Conservation (phyloP, 2,329 filamentous ascomycete genomes). For the Colletotrichum nymphaeae region DNA sequence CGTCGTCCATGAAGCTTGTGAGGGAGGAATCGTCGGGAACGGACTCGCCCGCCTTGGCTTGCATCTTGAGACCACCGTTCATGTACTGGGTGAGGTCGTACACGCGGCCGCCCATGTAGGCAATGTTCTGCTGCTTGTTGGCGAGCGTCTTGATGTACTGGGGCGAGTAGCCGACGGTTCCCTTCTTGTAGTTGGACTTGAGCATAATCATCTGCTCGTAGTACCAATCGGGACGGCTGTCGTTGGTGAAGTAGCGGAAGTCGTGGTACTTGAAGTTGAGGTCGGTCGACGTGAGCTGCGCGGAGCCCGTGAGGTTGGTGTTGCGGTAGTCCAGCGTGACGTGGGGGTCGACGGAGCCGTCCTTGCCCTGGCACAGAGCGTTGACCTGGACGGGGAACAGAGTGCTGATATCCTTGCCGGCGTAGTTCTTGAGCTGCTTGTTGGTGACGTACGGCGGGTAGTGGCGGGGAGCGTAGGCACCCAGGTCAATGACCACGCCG, state of each 20-base stretch:
- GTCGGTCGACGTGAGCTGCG: slow-evolving; percentile 73
- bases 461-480: slow-evolving; percentile 77
- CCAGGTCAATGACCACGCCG: slow-evolving; percentile 88
- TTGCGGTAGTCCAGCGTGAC: slow-evolving; percentile 88
- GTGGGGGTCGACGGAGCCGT: slow-evolving; percentile 71
- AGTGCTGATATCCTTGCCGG: slow-evolving; percentile 85
- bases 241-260: slow-evolving; percentile 86
- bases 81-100: slow-evolving; percentile 93
- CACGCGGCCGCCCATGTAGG: slow-evolving; percentile 80
- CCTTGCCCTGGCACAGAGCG: slow-evolving; percentile 84
- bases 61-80: slow-evolving; percentile 75
- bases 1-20: slow-evolving; percentile 83
- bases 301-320: slow-evolving; percentile 78
- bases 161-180: slow-evolving; percentile 84
- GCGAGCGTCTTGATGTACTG: slow-evolving; percentile 80
- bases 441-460: slow-evolving; percentile 75
- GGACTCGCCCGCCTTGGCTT: slow-evolving; percentile 64
- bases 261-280: slow-evolving; percentile 87
- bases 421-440: slow-evolving; percentile 80
- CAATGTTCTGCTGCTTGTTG: slow-evolving; percentile 72
- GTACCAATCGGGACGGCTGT: slow-evolving; percentile 92
- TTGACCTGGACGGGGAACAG: slow-evolving; percentile 96
- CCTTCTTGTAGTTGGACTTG: slow-evolving; percentile 84
- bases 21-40: slow-evolving; percentile 60
- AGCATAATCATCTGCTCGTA: slow-evolving; percentile 86